phyloP scores from a whole-genome alignment of 2,329 filamentous ascomycete species.

The Fusarium sp. region DNA sequence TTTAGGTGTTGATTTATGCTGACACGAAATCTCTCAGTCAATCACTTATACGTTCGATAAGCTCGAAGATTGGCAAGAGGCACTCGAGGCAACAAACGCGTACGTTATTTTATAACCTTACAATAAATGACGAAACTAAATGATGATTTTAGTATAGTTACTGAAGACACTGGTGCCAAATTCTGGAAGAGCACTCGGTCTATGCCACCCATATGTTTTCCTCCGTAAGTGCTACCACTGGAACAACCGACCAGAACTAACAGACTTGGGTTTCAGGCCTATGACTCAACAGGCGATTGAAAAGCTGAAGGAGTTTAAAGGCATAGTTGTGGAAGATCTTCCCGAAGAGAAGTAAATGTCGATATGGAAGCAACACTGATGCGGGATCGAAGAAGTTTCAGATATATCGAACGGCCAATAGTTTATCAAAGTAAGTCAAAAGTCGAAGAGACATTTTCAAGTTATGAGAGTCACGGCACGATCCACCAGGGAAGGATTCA shows the following conservation, averaged over 20 bases:
- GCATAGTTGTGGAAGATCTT: not conserved
- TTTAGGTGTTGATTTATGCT: not conserved
- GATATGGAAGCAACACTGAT: not conserved
- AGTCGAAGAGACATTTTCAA: too few relatives aligned
- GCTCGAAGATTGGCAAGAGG: constrained; percentile 17
- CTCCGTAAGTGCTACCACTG: not conserved
- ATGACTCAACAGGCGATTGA: constrained; percentile 25
- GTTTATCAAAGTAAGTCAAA: too few relatives aligned
- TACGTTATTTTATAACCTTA: accelerated
- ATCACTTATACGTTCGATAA: constrained; percentile 12
- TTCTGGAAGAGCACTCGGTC: constrained; percentile 16
- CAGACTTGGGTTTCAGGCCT: not conserved
- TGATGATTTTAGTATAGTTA: not conserved
- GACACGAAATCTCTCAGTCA: not conserved
- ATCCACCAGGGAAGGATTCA: too few relatives aligned
- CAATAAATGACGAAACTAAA: accelerated
- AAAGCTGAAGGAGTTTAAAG: constrained; percentile 20
- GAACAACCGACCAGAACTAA: accelerated
- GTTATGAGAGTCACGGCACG: too few relatives aligned
- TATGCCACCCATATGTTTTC: constrained; percentile 17
- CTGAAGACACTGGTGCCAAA: constrained; percentile 15
- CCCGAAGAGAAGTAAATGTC: not conserved
- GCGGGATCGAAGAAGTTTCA: not conserved
- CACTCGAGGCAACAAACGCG: not conserved
- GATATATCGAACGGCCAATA: not conserved